Evolutionary conservation across 2,329 filamentous ascomycete species (phyloP).

Genomic region (Pseudopyrenochaeta lycopersici): DNA sequence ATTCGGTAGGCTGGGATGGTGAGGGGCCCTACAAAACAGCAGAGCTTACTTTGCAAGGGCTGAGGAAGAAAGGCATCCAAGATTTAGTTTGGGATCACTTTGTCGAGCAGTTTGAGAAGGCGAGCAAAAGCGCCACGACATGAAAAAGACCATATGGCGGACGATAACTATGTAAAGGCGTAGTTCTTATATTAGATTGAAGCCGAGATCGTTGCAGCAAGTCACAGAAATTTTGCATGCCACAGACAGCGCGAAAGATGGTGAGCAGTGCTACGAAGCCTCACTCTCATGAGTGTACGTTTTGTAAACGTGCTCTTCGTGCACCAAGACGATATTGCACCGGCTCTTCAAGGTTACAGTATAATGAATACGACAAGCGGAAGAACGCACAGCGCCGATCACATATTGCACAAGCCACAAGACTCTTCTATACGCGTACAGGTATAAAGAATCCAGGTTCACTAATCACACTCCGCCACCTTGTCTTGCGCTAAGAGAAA

Average conservation of each 20-base stretch:
- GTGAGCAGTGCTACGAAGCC: too few species aligned
- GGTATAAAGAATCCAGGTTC: not conserved
- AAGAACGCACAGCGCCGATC: not conserved
- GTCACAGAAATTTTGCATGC: too few species aligned
- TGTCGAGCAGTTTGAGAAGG: constrained; percentile 31
- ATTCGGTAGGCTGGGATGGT: constrained; percentile 29
- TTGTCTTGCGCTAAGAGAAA: not conserved
- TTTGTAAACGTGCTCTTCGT: too few species aligned
- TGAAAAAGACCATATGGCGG: not conserved
- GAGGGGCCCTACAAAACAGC: constrained; percentile 15
- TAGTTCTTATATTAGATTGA: too few species aligned
- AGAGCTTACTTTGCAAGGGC: constrained; percentile 4
- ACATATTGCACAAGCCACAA: not conserved
- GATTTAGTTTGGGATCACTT: constrained; percentile 41
- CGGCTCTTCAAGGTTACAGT: too few species aligned
- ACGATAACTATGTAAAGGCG: too few species aligned
- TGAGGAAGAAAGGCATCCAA: constrained; percentile 29
- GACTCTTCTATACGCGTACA: too few species aligned
- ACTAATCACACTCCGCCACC: constrained; percentile 9
- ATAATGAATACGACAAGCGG: not conserved
- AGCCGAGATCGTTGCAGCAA: too few species aligned
- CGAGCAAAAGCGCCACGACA: not conserved
- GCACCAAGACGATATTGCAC: too few species aligned
- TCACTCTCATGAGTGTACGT: too few species aligned
- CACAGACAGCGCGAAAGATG: too few species aligned